phyloP scores from a whole-genome alignment of 2,329 filamentous ascomycete species.

The Alternaria sp. region DNA sequence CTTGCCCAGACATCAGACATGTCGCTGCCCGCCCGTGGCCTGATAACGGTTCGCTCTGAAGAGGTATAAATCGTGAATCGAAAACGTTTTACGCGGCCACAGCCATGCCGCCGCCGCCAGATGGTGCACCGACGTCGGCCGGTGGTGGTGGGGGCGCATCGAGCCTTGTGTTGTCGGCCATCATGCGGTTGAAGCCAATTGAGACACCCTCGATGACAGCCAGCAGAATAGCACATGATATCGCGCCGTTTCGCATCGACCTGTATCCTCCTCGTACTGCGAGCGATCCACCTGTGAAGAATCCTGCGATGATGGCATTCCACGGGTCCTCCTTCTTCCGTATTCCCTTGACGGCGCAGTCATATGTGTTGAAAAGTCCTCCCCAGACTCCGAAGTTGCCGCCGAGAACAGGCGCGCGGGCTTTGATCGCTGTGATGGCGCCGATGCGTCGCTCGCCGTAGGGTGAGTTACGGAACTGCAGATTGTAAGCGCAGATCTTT shows the following conservation, averaged over 20 bases:
- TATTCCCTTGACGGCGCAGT: slow-evolving; percentile 92
- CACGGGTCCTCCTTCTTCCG: slow-evolving; percentile 97
- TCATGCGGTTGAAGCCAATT: slow-evolving; percentile 93
- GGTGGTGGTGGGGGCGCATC: slow-evolving; percentile 63
- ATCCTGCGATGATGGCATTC: slow-evolving; percentile 96
- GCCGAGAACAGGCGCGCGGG: slow-evolving; percentile 91
- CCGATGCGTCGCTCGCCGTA: slow-evolving; percentile 96
- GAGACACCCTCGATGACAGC: slow-evolving; percentile 97
- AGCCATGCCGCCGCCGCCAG: slow-evolving; percentile 26
- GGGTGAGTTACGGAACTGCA: slow-evolving; percentile 50
- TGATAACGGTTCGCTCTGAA: slow-evolving; percentile 22
- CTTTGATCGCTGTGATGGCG: slow-evolving; percentile 94
- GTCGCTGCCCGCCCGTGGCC: slow-evolving; percentile 15
- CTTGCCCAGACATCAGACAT: slow-evolving; percentile 24
- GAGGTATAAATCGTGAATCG: slow-evolving; percentile 15
- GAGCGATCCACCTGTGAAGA: slow-evolving; percentile 86
- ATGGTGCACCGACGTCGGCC: slow-evolving; percentile 30
- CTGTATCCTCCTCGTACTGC: slow-evolving; percentile 91
- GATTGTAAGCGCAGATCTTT: slow-evolving; percentile 21
- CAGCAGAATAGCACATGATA: slow-evolving; percentile 91
- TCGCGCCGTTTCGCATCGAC: slow-evolving; percentile 92
- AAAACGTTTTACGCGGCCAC: slow-evolving; percentile 30
- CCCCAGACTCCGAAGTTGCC: slow-evolving; percentile 99
- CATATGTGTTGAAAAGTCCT: slow-evolving; percentile 92
- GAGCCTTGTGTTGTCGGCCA: slow-evolving; percentile 85